A percentile compares a stretch with the other conserved stretches of the same genome.
Conservation (phyloP, 179 eudicot species). For the Actinidia arguta region DNA sequence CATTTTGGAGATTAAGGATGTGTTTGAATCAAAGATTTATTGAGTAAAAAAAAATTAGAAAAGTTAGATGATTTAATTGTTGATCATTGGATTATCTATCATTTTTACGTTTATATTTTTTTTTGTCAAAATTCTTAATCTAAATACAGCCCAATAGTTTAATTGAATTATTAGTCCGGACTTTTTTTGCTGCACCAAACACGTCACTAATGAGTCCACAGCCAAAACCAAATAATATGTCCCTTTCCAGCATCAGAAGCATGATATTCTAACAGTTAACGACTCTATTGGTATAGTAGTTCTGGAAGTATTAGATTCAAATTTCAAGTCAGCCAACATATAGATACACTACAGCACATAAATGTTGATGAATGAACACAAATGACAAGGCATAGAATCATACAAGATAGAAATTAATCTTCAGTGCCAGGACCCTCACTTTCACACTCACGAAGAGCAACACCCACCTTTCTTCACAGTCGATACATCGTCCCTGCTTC, state of each 20-base stretch:
- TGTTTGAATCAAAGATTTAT: too few species aligned
- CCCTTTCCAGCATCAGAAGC: background rate
- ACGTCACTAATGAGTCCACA: too few species aligned
- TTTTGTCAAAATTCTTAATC: background rate
- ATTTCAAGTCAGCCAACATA: background rate
- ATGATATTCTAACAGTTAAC: background rate
- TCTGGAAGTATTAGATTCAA: background rate
- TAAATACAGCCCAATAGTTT: background rate
- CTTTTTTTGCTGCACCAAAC: too few species aligned
- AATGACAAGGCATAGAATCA: background rate
- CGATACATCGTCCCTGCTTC: slow-evolving; percentile 66
- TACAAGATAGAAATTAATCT: background rate
- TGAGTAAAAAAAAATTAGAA: too few species aligned
- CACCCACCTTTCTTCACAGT: slow-evolving; percentile 74
- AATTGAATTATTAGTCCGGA: background rate
- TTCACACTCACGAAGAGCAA: slow-evolving; percentile 44
- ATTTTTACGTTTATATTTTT: background rate
- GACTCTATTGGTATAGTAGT: background rate
- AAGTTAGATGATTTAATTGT: background rate
- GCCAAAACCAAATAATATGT: too few species aligned
- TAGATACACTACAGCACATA: background rate
- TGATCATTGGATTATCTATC: too few species aligned
- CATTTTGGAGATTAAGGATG: too few species aligned
- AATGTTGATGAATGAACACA: background rate
- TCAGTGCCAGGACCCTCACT: background rate